phyloP scores from a whole-genome alignment of 768 basidiomycete genomes.

The Candolleomyces efflorescens region DNA sequence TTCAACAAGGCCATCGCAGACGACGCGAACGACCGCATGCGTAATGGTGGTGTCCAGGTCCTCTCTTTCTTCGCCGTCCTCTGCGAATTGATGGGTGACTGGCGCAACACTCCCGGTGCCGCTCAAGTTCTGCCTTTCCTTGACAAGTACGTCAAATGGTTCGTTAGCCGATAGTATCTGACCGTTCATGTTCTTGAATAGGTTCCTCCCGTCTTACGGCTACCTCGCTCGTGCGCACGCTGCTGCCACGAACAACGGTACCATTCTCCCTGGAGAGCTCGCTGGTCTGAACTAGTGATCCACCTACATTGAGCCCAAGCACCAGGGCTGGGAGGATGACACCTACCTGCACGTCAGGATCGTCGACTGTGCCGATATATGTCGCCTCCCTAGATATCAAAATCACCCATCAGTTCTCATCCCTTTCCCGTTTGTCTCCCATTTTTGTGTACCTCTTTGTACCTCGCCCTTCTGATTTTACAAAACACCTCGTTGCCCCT shows the following conservation, averaged over 20 bases:
- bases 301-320: too few relatives aligned
- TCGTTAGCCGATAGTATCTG: background rate
- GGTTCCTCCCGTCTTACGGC: constrained; percentile 22
- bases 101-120: constrained; percentile 44
- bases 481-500: too few relatives aligned
- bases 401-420: too few relatives aligned
- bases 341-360: too few relatives aligned
- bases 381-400: too few relatives aligned
- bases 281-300: background rate
- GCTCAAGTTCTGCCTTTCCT: constrained; percentile 39
- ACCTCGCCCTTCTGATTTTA: too few relatives aligned
- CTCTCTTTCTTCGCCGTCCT: constrained; percentile 40
- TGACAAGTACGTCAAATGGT: constrained; percentile 31
- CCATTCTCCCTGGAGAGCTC: constrained; percentile 18
- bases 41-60: constrained; percentile 41
- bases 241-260: constrained; percentile 19
- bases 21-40: constrained; percentile 46
- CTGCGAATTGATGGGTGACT: constrained; percentile 47
- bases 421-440: too few relatives aligned
- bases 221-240: constrained; percentile 24
- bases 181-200: constrained; percentile 1
- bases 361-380: too few relatives aligned
- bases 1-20: constrained; percentile 34
- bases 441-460: too few relatives aligned
- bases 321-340: too few relatives aligned